phyloP scores from a whole-genome alignment of 768 basidiomycete species.

The Serpula lacrymans region DNA sequence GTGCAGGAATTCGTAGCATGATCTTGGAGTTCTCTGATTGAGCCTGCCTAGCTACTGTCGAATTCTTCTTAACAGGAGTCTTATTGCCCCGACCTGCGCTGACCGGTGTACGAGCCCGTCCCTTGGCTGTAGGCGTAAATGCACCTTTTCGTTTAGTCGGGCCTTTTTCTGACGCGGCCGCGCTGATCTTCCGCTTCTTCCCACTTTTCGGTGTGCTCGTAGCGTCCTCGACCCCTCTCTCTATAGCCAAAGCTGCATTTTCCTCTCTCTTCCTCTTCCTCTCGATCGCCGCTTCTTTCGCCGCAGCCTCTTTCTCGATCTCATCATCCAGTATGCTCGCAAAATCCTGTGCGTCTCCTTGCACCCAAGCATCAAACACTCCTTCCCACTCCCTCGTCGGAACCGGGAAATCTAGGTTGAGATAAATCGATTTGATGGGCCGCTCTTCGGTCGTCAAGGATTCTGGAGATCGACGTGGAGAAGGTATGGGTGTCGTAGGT shows the following conservation, averaged over 20 bases:
- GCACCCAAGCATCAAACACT: conserved; percentile 86
- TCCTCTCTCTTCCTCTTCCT: conserved; percentile 57
- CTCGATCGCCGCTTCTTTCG: conserved; percentile 53
- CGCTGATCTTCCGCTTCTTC: conserved; percentile 23
- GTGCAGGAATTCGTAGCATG: background rate
- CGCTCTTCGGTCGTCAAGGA: conserved; percentile 39
- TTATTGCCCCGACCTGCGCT: too few species aligned
- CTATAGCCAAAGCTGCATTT: conserved; percentile 23
- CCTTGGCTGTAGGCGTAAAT: too few species aligned
- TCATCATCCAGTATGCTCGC: conserved; percentile 57
- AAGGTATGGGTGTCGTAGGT: conserved; percentile 44
- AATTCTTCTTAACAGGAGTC: too few species aligned
- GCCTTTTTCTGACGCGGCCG: too few species aligned
- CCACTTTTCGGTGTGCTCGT: conserved; percentile 12
- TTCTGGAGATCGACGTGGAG: conserved; percentile 37
- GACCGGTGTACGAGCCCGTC: too few species aligned
- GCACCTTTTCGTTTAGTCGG: too few species aligned
- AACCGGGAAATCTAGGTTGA: conserved; percentile 85
- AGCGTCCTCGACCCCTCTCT: conserved; percentile 4
- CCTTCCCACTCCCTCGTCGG: conserved; percentile 86
- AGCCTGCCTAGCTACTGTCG: conserved; percentile 7
- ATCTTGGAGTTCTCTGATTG: conserved; percentile 16
- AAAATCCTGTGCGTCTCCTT: conserved; percentile 84
- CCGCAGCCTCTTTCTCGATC: conserved; percentile 50
- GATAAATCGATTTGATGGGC: conserved; percentile 66